phyloP scores from a whole-genome alignment of 2,329 filamentous ascomycete genomes.

The Verticillium nubilum region DNA sequence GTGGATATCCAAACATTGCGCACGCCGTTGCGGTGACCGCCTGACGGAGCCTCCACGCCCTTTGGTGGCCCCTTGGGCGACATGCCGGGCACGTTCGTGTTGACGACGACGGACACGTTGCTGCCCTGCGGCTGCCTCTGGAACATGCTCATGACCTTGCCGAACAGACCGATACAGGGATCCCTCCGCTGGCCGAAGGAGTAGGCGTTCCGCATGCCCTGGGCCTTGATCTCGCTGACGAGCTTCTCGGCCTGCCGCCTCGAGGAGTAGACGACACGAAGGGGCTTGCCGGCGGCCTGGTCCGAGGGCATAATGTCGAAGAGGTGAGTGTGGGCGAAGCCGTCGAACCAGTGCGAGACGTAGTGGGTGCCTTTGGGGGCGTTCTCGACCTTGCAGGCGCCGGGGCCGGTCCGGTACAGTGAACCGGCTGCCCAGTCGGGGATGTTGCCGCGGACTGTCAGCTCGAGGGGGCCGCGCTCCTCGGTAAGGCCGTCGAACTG shows the following conservation, averaged over 20 bases:
- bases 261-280: slow-evolving; percentile 64
- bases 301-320: slow-evolving; percentile 57
- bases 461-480: slow-evolving; percentile 57
- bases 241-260: slow-evolving; percentile 60
- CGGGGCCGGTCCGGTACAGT: slow-evolving; percentile 71
- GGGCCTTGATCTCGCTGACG: slow-evolving; percentile 35
- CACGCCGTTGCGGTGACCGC: slow-evolving; percentile 29
- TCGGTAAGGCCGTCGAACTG: slow-evolving; percentile 66
- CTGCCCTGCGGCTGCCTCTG: slow-evolving; percentile 25
- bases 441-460: slow-evolving; percentile 60
- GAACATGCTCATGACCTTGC: slow-evolving; percentile 64
- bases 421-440: slow-evolving; percentile 66
- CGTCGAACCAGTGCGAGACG: slow-evolving; percentile 77
- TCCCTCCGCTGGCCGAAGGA: slow-evolving; percentile 69
- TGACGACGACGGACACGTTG: slow-evolving; percentile 64
- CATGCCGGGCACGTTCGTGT: slow-evolving; percentile 58
- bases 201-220: slow-evolving; percentile 26
- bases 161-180: slow-evolving; percentile 67
- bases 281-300: slow-evolving; percentile 14
- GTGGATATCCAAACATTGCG: slow-evolving; percentile 48
- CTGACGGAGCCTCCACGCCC: slow-evolving; percentile 3
- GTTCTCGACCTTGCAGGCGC: slow-evolving; percentile 54
- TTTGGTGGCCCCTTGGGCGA: slow-evolving; percentile 10
- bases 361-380: slow-evolving; percentile 54
- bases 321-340: slow-evolving; percentile 64